Evolutionary conservation across 805 yeast species (phyloP).

Genomic region (Nakazawaea laoshanensis): DNA sequence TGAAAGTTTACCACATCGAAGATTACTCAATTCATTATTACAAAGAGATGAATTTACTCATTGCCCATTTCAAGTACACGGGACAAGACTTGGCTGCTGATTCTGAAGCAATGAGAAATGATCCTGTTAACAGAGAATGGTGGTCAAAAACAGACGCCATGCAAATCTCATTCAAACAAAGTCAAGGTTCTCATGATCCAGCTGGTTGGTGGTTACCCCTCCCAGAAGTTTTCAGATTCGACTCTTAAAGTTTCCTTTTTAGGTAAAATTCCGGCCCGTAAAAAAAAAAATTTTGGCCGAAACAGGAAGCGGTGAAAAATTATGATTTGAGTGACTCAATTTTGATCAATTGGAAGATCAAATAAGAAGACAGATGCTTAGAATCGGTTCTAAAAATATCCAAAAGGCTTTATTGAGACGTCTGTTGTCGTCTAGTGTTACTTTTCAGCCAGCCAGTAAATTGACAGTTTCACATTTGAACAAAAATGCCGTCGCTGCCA

Average conservation of each 20-base stretch:
- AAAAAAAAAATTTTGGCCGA: no score
- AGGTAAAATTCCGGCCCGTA: constrained; percentile 5
- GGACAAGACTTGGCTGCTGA: constrained; percentile 30
- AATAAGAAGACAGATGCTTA: background rate
- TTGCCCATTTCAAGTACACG: constrained; percentile 28
- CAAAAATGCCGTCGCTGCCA: constrained; percentile 69
- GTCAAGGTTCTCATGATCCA: constrained; percentile 26
- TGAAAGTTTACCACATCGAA: constrained; percentile 27
- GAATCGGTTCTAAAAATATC: background rate
- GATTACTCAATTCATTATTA: constrained; percentile 31
- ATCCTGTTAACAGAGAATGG: constrained; percentile 30
- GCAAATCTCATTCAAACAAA: constrained; percentile 28
- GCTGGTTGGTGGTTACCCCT: constrained; percentile 31
- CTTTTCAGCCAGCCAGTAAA: constrained; percentile 22
- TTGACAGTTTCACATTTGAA: constrained; percentile 52
- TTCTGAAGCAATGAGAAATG: constrained; percentile 22
- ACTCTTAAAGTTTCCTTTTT: no score
- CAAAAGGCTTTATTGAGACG: constrained; percentile 2
- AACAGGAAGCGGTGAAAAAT: no score
- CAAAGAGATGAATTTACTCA: constrained; percentile 21
- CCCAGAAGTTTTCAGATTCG: constrained; percentile 30
- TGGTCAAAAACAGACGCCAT: constrained; percentile 30
- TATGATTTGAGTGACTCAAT: no score
- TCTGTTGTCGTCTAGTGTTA: constrained; percentile 4
- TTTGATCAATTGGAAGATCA: no score